Conservation (phyloP, 331 rosid species). For the Phaseolus coccineus region DNA sequence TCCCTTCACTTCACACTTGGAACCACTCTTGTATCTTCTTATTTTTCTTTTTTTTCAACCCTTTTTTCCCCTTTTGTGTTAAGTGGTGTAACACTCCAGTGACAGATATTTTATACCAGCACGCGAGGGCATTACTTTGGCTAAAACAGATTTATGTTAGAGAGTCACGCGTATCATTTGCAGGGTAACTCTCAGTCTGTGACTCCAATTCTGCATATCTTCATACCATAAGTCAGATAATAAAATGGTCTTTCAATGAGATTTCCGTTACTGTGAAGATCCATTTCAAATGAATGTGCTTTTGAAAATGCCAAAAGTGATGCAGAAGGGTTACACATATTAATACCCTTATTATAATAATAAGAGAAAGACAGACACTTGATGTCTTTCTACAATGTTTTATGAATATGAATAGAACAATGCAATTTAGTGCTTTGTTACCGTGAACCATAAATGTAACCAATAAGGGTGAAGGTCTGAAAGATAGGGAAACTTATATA, state of each 20-base stretch:
- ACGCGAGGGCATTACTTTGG: conserved; percentile 7
- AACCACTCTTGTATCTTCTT: no score
- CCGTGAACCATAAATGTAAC: conserved; percentile 18
- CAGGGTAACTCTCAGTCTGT: conserved; percentile 4
- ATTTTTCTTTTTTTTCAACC: no score
- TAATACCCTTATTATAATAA: not conserved
- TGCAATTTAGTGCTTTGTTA: not conserved
- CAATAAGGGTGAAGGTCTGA: conserved; percentile 39
- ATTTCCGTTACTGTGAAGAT: conserved; percentile 19
- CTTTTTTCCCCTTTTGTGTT: conserved; percentile 7
- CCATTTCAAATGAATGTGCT: conserved; percentile 61
- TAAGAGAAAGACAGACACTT: no score
- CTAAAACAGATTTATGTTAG: conserved; percentile 25
- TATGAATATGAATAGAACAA: not conserved
- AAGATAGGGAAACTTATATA: conserved; percentile 40
- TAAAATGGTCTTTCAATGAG: not conserved
- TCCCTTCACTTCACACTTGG: not conserved
- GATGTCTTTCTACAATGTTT: no score
- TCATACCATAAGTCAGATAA: not conserved
- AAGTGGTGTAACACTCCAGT: conserved; percentile 26
- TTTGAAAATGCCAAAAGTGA: conserved; percentile 25
- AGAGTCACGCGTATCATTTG: not conserved
- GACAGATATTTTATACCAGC: conserved; percentile 9
- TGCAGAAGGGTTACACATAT: not conserved
- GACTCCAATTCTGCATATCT: conserved; percentile 10